phyloP scores from a whole-genome alignment of 2,329 filamentous ascomycete species.

The Rhynchosporium graminicola region DNA sequence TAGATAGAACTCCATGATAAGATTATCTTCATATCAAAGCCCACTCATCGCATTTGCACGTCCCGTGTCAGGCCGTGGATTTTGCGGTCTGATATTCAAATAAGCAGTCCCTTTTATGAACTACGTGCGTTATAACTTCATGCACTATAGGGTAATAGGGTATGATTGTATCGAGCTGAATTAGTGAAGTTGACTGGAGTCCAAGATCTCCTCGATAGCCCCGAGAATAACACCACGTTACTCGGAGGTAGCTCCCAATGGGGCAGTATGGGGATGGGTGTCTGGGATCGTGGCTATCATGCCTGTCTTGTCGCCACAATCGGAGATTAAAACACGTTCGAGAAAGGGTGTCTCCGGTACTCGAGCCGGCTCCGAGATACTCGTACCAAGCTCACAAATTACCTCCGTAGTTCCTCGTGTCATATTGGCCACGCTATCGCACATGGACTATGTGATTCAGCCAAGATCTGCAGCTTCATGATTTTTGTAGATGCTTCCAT shows the following conservation, averaged over 20 bases:
- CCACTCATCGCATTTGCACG: constrained; percentile 12
- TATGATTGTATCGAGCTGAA: neutral
- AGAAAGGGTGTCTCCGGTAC: constrained; percentile 17
- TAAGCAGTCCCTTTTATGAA: constrained; percentile 7
- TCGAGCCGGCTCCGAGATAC: constrained; percentile 15
- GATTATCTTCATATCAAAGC: neutral
- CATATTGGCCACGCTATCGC: constrained; percentile 12
- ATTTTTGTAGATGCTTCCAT: constrained; percentile 2
- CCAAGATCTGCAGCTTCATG: constrained; percentile 18
- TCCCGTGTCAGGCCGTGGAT: neutral
- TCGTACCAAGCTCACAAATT: neutral
- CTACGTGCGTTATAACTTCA: constrained; percentile 19
- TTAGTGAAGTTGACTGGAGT: neutral
- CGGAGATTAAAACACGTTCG: constrained; percentile 24
- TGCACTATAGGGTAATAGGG: constrained; percentile 18
- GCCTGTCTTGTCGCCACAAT: constrained; percentile 2
- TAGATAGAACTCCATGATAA: neutral
- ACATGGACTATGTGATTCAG: constrained; percentile 14
- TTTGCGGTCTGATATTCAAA: constrained; percentile 12
- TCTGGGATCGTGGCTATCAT: constrained; percentile 8
- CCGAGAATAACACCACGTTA: constrained; percentile 10
- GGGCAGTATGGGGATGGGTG: neutral
- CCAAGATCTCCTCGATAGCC: constrained; percentile 17
- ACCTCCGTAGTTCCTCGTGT: constrained; percentile 1
- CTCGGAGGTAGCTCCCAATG: constrained; percentile 1